Evolutionary conservation across 768 basidiomycete genomes (phyloP), one percentile per base, ranked within the genome.

Genomic region (Tubosaeta sp.): DNA sequence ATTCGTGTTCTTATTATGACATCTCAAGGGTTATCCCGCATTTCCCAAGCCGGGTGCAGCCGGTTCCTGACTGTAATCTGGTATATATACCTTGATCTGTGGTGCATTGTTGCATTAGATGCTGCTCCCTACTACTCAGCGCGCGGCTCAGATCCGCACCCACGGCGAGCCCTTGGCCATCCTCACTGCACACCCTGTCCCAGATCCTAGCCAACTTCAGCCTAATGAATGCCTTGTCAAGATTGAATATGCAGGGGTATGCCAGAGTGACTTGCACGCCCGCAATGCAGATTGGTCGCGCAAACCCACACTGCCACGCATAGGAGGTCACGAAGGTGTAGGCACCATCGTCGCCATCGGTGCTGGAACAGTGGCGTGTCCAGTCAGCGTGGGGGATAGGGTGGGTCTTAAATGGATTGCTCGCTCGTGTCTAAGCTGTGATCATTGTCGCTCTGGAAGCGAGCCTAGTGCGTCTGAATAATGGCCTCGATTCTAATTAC

Each of bases 291-390:
- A 77, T 48, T 78, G 74, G 59, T 0, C 13, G 0, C 8, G n/a
- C 18, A 53, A 52, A 12, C 64, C 59, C 7, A 54, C 53, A 6
- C 69, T 76, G 66, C 43, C 64, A 60, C 29, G 58, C 52, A 59
- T 75, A 21, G 74, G 73, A 1, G 75, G 77, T 0, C 77, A 77
- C 59, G 76, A 78, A 53, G 76, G 77, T n/a, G 73, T 71, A 3
- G 77, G 77, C 22, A 58, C 51, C 35, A 58, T 80, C 51, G 73
- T 76, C 18, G 76, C 74, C 16, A 73, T 80, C 32, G 76, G 66
- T 21, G 58, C 69, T 8, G 59, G 69, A 46, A 69, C 71, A 1
- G 18, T 46, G 10, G 54, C 59, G 3, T 68, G 66, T 29, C 57
- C 55, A 2, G 63, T 73, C 48, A 68, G 60, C 21, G 16, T 74